A percentile compares a stretch with the other conserved stretches of the same genome.
Conservation (phyloP, 805 yeast species). For the Tetrapisispora taiwanensis region DNA sequence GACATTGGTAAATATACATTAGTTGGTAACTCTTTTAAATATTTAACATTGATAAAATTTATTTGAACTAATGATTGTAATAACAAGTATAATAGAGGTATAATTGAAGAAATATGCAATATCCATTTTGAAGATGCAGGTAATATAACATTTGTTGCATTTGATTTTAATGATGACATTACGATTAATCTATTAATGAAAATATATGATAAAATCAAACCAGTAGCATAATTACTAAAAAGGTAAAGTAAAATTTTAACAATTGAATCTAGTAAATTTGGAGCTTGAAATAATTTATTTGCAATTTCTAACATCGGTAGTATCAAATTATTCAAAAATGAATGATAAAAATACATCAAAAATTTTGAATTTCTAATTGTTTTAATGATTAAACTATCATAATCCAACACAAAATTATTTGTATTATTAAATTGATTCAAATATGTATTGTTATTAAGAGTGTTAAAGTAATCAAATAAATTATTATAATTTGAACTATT, state of each 20-base stretch:
- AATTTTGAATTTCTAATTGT: neutral
- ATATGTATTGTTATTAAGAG: too few species aligned
- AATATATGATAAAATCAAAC: conserved; percentile 49
- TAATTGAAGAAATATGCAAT: conserved; percentile 23
- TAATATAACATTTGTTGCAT: conserved; percentile 2
- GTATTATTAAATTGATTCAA: too few species aligned
- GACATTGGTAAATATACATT: neutral
- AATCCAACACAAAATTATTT: neutral
- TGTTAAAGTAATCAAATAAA: too few species aligned
- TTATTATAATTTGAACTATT: too few species aligned
- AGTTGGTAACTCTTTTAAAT: neutral
- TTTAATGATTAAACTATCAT: neutral
- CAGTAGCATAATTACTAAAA: conserved; percentile 40
- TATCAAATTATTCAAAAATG: neutral
- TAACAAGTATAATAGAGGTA: conserved; percentile 33
- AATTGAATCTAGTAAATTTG: conserved; percentile 1
- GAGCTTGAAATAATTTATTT: neutral
- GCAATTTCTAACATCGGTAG: neutral
- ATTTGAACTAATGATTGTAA: conserved; percentile 31
- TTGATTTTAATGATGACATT: conserved; percentile 39
- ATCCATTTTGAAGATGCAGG: conserved; percentile 27
- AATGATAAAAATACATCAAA: neutral
- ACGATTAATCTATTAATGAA: conserved; percentile 47
- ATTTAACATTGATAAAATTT: neutral
- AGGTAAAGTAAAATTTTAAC: conserved; percentile 26